Percentiles rank a stretch among this genome's conserved stretches.
Evolutionary conservation across 2,329 filamentous ascomycete species (phyloP).

Genomic region (Xylaria sp.): DNA sequence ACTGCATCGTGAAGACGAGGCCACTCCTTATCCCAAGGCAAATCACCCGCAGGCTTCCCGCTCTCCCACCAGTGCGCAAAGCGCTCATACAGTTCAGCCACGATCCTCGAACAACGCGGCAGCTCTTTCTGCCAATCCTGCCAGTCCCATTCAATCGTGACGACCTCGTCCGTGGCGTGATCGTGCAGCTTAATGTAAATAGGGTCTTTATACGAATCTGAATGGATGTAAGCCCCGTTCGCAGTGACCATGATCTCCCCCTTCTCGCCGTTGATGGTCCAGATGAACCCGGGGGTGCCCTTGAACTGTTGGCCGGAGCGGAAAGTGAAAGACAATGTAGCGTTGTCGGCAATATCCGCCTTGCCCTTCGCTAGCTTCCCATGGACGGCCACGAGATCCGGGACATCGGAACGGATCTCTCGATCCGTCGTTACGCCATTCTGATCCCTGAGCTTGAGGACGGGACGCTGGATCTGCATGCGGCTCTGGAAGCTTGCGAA

Average conservation of each 20-base stretch:
- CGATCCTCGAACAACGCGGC: constrained; percentile 57
- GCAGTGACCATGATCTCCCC: constrained; percentile 60
- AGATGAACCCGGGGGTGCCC: constrained; percentile 58
- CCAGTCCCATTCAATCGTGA: constrained; percentile 58
- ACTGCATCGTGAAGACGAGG: constrained; percentile 54
- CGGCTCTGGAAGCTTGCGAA: constrained; percentile 53
- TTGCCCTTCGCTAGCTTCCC: constrained; percentile 51
- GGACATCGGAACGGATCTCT: constrained; percentile 55
- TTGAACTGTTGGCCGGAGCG: constrained; percentile 62
- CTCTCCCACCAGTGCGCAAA: constrained; percentile 54
- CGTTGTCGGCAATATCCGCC: constrained; percentile 47
- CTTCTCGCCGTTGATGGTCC: constrained; percentile 63
- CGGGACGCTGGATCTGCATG: constrained; percentile 59
- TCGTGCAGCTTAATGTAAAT: constrained; percentile 64
- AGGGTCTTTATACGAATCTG: constrained; percentile 51
- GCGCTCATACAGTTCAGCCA: constrained; percentile 67
- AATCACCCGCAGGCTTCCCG: constrained; percentile 29
- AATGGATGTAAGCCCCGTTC: constrained; percentile 45
- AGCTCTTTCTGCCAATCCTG: constrained; percentile 60
- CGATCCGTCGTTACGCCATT: constrained; percentile 47
- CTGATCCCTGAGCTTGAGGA: constrained; percentile 51
- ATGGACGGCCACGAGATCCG: constrained; percentile 57
- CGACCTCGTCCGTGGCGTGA: constrained; percentile 57
- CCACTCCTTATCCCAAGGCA: constrained; percentile 49
- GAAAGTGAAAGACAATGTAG: constrained; percentile 58